A percentile compares a stretch with the other conserved stretches of the same genome.
Conservation (phyloP, 345 rosid species). For the Trapa bicornis region DNA sequence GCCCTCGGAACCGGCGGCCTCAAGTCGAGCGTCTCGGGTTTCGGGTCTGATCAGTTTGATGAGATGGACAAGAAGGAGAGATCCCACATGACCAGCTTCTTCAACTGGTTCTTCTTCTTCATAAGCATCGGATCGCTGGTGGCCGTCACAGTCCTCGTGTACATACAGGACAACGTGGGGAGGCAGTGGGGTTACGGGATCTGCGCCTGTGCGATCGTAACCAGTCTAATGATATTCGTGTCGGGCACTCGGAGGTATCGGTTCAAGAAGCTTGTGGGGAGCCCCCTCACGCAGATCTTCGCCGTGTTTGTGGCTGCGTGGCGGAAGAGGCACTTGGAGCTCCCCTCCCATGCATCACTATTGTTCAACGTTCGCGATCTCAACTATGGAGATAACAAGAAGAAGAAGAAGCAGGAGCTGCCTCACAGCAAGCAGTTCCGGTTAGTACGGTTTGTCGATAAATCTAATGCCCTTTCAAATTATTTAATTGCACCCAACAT, state of each 20-base stretch:
- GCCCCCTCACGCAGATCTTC: slow-evolving; percentile 83
- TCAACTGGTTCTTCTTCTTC: slow-evolving; percentile 90
- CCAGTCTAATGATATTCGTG: slow-evolving; percentile 43
- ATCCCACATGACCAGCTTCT: slow-evolving; percentile 57
- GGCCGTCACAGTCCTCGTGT: slow-evolving; percentile 81
- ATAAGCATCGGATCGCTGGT: slow-evolving; percentile 69
- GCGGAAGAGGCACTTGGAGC: slow-evolving; percentile 37
- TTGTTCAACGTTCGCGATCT: slow-evolving; percentile 49
- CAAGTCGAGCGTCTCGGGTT: slow-evolving; percentile 95
- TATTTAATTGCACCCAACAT: no score
- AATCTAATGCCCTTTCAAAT: no score
- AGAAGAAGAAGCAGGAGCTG: slow-evolving; percentile 56
- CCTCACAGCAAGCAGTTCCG: slow-evolving; percentile 66
- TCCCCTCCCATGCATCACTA: slow-evolving; percentile 45
- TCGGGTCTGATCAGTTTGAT: slow-evolving; percentile 90
- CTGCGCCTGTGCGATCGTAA: slow-evolving; percentile 59
- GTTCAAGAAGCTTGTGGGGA: slow-evolving; percentile 78
- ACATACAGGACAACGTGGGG: slow-evolving; percentile 74
- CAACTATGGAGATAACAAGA: slow-evolving; percentile 12
- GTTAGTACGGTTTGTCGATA: slow-evolving; percentile 22
- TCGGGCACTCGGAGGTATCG: slow-evolving; percentile 74
- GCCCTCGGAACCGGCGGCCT: slow-evolving; percentile 95
- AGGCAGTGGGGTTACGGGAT: slow-evolving; percentile 85
- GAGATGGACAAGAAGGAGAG: slow-evolving; percentile 53
- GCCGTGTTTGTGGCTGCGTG: slow-evolving; percentile 53